Conservation (phyloP, 129 eudicot genomes). For the Ambrosia trifida region DNA sequence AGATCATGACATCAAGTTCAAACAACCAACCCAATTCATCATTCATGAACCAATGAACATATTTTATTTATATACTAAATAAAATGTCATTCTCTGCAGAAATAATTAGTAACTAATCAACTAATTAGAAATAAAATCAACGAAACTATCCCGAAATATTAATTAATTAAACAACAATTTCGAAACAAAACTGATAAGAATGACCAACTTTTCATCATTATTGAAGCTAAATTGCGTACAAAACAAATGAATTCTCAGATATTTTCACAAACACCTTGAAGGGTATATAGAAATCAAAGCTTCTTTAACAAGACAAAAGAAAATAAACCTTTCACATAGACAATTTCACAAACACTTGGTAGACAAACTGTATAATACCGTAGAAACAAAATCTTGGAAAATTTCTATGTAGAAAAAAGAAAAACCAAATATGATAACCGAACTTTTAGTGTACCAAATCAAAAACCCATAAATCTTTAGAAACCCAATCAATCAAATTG, state of each 20-base stretch:
- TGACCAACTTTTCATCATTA: neutral
- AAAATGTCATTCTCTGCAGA: neutral
- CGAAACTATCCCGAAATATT: neutral
- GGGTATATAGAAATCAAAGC: neutral
- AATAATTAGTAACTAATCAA: no score
- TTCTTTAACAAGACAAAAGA: no score
- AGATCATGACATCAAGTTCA: neutral
- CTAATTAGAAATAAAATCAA: neutral
- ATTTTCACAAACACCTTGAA: neutral
- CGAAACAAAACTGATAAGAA: neutral
- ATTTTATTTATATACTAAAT: neutral
- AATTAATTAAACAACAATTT: neutral
- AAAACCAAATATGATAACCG: no score
- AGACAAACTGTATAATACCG: neutral
- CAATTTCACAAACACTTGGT: conserved; percentile 20
- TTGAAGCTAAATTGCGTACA: neutral
- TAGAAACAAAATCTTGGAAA: neutral
- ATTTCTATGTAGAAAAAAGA: no score
- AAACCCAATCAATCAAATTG: no score
- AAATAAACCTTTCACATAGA: neutral
- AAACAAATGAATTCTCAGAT: neutral
- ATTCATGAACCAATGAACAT: conserved; percentile 8
- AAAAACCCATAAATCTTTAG: no score
- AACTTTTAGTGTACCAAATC: no score
- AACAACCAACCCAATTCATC: neutral